Evolutionary conservation across 2,329 filamentous ascomycete species (phyloP), one percentile per base, ranked within the genome.

Genomic region (Incumbomyces delicatus): DNA sequence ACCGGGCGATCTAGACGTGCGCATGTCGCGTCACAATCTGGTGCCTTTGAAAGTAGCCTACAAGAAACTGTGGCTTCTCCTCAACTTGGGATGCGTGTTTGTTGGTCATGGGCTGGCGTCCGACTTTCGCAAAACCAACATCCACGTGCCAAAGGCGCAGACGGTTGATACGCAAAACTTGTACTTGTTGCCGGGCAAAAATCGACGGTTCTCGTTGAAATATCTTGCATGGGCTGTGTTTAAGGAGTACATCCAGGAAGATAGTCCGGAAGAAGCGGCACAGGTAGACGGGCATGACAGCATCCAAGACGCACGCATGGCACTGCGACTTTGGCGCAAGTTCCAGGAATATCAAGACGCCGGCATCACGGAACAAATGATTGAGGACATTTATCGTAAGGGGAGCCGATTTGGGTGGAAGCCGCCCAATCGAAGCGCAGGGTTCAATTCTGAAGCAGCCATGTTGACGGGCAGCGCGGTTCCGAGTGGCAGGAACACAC

Each of bases 91-190:
- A 40, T 95, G 88, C 66, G 80, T 86, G 52, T 98, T 98, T 62
- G 77, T 98, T 4, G 92, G 92, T 2, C 92, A 98, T 60, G 90
- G 90, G 3, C 73, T 98, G 35, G 87, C 87, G 55, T 90, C 92
- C 57, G 92, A 98, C 66, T 96, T 98, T 68, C 87, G 92, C 44
- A 94, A 94, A 47, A 94, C 95, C 67, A 98, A 98, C 64, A 95
- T 98, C 47, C 87, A 95, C 63, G 85, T 98, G 0, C 92, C 94
- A 1, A 86, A 83, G 61, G 67, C 78, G 2, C 92, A 98, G 63
- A 84, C 95, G 31, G 87, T 98, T 46, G 92, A 98, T 66, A 98
- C 94, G 0, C 88, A 89, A 55, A 84, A 94, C 53, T 74, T 95
- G 1, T 96, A 94, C 70, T 94, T 85, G 66, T 80, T 94, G 49